Evolutionary conservation across 192 early-diverging fungal genomes (phyloP).

Genomic region (Coemansia sp.): DNA sequence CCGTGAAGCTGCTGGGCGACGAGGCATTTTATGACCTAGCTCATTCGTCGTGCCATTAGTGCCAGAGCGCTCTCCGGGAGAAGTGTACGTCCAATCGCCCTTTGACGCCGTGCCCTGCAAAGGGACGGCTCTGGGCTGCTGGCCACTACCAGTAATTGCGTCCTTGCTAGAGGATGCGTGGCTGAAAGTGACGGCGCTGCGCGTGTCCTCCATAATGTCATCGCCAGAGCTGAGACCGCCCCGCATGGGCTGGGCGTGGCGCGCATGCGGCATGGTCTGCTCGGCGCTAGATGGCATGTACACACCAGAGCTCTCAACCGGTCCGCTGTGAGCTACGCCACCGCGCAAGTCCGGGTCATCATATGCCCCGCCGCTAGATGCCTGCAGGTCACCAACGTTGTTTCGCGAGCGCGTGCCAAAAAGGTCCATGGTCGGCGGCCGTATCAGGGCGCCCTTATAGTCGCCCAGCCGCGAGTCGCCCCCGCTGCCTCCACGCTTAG

Average conservation of each 20-base stretch:
- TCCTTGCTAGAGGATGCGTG: not conserved
- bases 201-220: conserved; percentile 2
- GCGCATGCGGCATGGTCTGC: not conserved
- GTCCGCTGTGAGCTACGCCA: conserved; percentile 14
- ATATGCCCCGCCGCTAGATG: not conserved
- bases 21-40: not conserved
- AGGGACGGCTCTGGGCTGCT: conserved; percentile 3
- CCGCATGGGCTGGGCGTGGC: conserved; percentile 3
- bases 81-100: conserved; percentile 22
- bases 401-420: conserved; percentile 28
- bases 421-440: conserved; percentile 23
- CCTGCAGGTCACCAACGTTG: conserved; percentile 5
- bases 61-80: conserved; percentile 21
- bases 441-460: conserved; percentile 28
- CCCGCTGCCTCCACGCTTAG: conserved; percentile 30
- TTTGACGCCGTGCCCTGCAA: not conserved
- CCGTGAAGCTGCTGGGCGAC: conserved; percentile 10
- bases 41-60: not conserved
- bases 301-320: conserved; percentile 17
- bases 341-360: not conserved
- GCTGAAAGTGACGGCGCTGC: not conserved
- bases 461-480: conserved; percentile 39
- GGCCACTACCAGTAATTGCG: not conserved
- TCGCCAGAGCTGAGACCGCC: conserved; percentile 13
- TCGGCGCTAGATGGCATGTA: conserved; percentile 7